Conservation (phyloP, 2,329 filamentous ascomycete genomes). For the Xylariales sp. region DNA sequence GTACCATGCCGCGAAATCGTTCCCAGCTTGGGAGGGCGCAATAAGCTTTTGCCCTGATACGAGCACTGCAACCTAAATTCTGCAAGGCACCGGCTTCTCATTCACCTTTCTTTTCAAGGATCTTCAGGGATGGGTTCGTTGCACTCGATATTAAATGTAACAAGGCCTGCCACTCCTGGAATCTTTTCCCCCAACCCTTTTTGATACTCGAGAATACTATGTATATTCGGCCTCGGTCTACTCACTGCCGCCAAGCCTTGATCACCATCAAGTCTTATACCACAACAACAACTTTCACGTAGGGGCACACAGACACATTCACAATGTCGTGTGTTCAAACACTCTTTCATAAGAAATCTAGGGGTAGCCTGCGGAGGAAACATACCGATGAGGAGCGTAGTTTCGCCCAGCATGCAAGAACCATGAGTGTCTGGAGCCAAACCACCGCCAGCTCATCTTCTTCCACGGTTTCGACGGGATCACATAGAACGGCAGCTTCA, state of each 20-base stretch:
- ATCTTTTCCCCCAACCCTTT: background rate
- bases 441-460: constrained; percentile 25
- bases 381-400: constrained; percentile 15
- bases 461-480: constrained; percentile 15
- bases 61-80: constrained; percentile 10
- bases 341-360: constrained; percentile 26
- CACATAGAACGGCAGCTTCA: constrained; percentile 8
- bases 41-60: constrained; percentile 12
- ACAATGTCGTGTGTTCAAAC: constrained; percentile 14
- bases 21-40: constrained; percentile 6
- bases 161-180: constrained; percentile 5
- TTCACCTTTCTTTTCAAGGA: constrained; percentile 13
- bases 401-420: constrained; percentile 13
- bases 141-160: constrained; percentile 14
- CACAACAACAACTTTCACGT: too few species aligned
- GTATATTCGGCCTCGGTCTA: background rate
- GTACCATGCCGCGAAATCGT: constrained; percentile 6
- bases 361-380: constrained; percentile 16
- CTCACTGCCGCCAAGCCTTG: too few species aligned
- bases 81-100: constrained; percentile 19
- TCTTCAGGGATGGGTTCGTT: constrained; percentile 23
- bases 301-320: too few species aligned
- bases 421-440: constrained; percentile 18
- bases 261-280: too few species aligned
- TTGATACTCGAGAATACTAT: background rate